Percentiles rank a stretch among this genome's conserved stretches.
Conservation (phyloP, 768 basidiomycete genomes). For the Panaeolus cyanescens region DNA sequence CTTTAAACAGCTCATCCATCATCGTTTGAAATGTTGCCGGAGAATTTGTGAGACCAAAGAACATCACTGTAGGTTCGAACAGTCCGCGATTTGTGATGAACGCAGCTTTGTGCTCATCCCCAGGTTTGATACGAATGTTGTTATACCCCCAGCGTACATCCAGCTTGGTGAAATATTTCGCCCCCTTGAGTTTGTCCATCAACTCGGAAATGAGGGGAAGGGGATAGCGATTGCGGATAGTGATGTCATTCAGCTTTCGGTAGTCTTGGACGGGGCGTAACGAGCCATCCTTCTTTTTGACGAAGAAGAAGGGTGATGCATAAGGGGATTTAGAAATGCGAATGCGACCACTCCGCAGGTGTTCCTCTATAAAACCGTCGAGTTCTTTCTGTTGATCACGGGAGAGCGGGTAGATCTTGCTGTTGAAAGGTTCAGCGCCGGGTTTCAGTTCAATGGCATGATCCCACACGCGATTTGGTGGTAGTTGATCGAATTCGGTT, state of each 20-base stretch:
- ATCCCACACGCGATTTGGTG: conserved; percentile 10
- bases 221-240: conserved; percentile 33
- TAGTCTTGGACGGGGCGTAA: conserved; percentile 31
- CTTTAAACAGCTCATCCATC: conserved; percentile 41
- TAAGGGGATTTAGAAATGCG: conserved; percentile 9
- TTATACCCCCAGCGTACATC: conserved; percentile 41
- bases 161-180: conserved; percentile 33
- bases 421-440: neutral
- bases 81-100: conserved; percentile 38
- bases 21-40: conserved; percentile 36
- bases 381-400: conserved; percentile 32
- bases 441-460: conserved; percentile 1
- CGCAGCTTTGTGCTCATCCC: conserved; percentile 44
- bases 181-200: conserved; percentile 23
- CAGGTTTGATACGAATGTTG: conserved; percentile 38
- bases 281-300: conserved; percentile 16
- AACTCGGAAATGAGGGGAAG: conserved; percentile 36
- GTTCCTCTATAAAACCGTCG: conserved; percentile 17
- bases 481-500: conserved; percentile 15
- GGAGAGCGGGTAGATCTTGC: conserved; percentile 8
- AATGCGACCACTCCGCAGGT: conserved; percentile 26
- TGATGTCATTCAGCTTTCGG: conserved; percentile 30
- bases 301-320: conserved; percentile 8
- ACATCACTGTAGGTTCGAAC: conserved; percentile 46
- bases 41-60: conserved; percentile 18